A percentile compares a stretch with the other conserved stretches of the same genome.
Conservation (phyloP, 2,329 filamentous ascomycete species). For the Fonsecaea pugnacius region DNA sequence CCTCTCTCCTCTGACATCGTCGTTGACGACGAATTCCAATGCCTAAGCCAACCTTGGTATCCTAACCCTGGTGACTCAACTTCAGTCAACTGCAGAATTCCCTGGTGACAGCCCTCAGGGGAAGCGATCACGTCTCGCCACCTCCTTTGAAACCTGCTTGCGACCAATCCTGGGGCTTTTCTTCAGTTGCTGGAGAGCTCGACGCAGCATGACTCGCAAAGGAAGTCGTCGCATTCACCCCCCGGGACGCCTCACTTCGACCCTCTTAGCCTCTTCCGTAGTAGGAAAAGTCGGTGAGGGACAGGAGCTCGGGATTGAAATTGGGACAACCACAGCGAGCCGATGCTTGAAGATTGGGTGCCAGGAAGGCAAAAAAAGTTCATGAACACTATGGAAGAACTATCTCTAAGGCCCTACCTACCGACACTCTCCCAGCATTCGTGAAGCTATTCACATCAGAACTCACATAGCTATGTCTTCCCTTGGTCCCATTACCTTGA, state of each 20-base stretch:
- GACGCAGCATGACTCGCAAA: slow-evolving; percentile 1
- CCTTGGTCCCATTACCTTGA: not conserved
- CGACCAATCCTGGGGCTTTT: not conserved
- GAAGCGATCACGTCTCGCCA: not conserved
- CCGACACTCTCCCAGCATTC: not conserved
- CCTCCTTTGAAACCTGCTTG: not conserved
- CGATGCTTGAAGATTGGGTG: not conserved
- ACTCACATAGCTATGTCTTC: not conserved
- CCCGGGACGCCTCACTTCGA: slow-evolving; percentile 15
- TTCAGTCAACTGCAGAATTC: not conserved
- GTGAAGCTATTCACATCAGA: not conserved
- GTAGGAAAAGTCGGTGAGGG: not conserved
- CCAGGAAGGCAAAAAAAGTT: not conserved
- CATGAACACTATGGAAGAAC: not conserved
- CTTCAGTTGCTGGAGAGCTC: not conserved
- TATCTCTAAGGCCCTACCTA: not conserved
- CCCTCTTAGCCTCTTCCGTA: not conserved
- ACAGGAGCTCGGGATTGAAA: not conserved
- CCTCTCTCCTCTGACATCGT: not conserved
- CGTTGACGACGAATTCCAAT: not conserved
- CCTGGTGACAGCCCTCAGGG: not conserved
- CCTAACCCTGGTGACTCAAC: not conserved
- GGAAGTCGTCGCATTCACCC: not conserved
- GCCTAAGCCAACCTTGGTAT: not conserved
- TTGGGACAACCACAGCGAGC: not conserved